These are phyloP conservation scores for Acer campestre DNA, from an alignment of 345 rosid species.

Conservation along the genomic window DNA sequence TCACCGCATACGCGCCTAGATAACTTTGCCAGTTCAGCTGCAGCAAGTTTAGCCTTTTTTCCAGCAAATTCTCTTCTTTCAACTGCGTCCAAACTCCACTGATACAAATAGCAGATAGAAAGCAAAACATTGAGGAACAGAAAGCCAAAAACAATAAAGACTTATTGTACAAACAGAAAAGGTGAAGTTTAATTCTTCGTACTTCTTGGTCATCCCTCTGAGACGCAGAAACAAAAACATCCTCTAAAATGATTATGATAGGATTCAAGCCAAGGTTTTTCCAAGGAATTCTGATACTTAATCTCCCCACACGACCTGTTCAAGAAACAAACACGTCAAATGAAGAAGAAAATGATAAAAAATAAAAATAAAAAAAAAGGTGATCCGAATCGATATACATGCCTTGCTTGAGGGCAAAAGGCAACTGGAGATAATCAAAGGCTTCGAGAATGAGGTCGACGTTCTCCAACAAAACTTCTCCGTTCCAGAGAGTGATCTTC, in stretches of 20 bases:
- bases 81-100: conserved; percentile 85
- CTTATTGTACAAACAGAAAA: not conserved
- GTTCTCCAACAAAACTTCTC: conserved; percentile 74
- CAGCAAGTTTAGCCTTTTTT: conserved; percentile 89
- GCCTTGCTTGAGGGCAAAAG: conserved; percentile 83
- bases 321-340: conserved; percentile 10
- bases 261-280: conserved; percentile 77
- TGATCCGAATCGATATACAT: not conserved
- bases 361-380: not conserved
- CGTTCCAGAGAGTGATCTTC: conserved; percentile 81
- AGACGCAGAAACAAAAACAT: conserved; percentile 69
- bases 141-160: not conserved
- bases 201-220: conserved; percentile 83
- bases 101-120: conserved; percentile 5
- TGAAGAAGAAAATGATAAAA: not conserved
- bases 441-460: conserved; percentile 85
- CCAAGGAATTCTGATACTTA: conserved; percentile 86
- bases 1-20: conserved; percentile 75
- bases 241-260: conserved; percentile 66
- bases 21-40: conserved; percentile 86
- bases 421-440: conserved; percentile 85
- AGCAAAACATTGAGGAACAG: not conserved
- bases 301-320: conserved; percentile 68
- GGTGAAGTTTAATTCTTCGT: not conserved
- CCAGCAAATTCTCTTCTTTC: conserved; percentile 86